A percentile compares a stretch with the other conserved stretches of the same genome.
Conservation (phyloP, 257 asterid species). For the Solanum etuberosum region DNA sequence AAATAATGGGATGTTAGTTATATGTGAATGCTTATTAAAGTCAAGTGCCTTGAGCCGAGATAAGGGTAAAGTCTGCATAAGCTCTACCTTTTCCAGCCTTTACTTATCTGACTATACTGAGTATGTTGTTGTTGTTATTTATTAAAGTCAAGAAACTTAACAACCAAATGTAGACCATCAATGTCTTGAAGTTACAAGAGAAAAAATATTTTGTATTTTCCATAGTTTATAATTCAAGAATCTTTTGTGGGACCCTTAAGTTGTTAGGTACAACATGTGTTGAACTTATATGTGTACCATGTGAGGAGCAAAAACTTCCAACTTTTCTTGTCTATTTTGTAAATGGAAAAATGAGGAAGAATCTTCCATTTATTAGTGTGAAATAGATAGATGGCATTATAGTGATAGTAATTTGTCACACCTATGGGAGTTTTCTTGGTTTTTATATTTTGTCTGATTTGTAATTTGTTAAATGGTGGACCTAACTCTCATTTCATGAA, state of each 20-base stretch:
- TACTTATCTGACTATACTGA: too few species aligned
- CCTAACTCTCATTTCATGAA: slow-evolving; percentile 13
- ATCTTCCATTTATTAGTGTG: background rate
- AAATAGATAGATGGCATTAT: background rate
- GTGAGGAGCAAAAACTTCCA: background rate
- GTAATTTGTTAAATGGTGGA: slow-evolving; percentile 17
- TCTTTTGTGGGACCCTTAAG: background rate
- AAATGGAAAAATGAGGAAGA: background rate
- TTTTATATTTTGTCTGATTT: background rate
- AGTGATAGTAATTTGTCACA: background rate
- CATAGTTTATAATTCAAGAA: background rate
- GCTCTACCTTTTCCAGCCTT: fast-evolving
- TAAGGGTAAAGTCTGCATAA: fast-evolving
- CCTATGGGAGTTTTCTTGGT: background rate
- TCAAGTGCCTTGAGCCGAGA: background rate
- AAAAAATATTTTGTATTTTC: background rate
- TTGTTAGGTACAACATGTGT: background rate
- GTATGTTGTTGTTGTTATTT: background rate
- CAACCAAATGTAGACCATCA: background rate
- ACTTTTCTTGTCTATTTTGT: background rate
- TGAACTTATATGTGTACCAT: background rate
- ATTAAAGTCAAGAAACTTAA: background rate
- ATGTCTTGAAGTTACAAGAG: background rate
- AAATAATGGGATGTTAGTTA: background rate
- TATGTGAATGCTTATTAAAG: background rate